Conservation (phyloP, 2,329 filamentous ascomycete species). For the Dothistroma septosporum region DNA sequence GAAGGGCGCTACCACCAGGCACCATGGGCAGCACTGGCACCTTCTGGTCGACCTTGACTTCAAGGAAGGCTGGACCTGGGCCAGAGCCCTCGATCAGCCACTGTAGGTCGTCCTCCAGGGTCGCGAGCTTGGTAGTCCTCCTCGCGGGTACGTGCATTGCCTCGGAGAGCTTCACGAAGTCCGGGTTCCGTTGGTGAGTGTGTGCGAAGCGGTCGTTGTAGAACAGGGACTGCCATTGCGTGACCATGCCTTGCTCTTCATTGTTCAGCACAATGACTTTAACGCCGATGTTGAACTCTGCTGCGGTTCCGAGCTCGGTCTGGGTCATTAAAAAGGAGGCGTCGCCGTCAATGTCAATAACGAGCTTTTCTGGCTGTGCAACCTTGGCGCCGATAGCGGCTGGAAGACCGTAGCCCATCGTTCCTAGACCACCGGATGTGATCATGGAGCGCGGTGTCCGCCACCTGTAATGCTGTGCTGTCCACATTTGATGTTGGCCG, state of each 20-base stretch:
- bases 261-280: slow-evolving; percentile 96
- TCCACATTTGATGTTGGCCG: slow-evolving; percentile 99
- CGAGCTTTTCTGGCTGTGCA: slow-evolving; percentile 71
- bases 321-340: slow-evolving; percentile 99
- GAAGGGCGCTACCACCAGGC: slow-evolving; percentile 75
- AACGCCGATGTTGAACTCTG: slow-evolving; percentile 93
- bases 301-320: slow-evolving; percentile 86
- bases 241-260: slow-evolving; percentile 98
- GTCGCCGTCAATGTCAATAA: slow-evolving; percentile 95
- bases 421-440: slow-evolving; percentile 90
- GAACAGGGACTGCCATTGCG: slow-evolving; percentile 96
- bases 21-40: slow-evolving; percentile 98
- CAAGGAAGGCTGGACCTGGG: slow-evolving; percentile 87
- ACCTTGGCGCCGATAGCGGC: slow-evolving; percentile 96
- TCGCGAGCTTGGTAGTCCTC: slow-evolving; percentile 67
- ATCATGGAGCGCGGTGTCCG: slow-evolving; percentile 87
- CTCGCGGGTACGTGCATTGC: slow-evolving; percentile 82
- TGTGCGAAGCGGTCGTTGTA: slow-evolving; percentile 91
- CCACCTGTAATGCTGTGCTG: slow-evolving; percentile 95
- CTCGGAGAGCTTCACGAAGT: slow-evolving; percentile 89
- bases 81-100: slow-evolving; percentile 73
- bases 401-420: slow-evolving; percentile 93
- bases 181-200: slow-evolving; percentile 91
- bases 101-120: slow-evolving; percentile 71
- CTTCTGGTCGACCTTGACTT: slow-evolving; percentile 85